Percentiles rank a stretch among this genome's conserved stretches.
Evolutionary conservation across 345 rosid species (phyloP).

Genomic region (Syzygium oleosum): DNA sequence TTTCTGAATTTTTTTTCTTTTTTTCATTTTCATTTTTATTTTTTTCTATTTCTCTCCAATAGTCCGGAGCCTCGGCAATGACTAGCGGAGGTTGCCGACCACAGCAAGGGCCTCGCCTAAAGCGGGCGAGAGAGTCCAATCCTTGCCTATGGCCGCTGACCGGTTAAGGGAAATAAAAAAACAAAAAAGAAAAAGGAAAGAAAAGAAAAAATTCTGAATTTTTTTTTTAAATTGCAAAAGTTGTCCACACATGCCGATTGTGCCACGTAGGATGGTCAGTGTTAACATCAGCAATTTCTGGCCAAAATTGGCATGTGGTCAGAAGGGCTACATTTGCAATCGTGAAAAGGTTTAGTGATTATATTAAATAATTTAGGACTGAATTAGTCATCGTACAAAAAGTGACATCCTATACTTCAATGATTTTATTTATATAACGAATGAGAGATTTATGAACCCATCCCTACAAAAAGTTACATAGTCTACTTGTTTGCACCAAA

Average conservation of each 20-base stretch:
- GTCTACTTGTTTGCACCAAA: not conserved
- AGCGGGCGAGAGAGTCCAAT: not conserved
- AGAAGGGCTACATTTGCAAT: not conserved
- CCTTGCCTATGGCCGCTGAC: not conserved
- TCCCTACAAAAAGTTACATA: not conserved
- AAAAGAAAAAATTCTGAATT: not conserved
- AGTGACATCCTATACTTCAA: constrained; percentile 6
- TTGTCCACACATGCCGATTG: accelerated
- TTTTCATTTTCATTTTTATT: no score
- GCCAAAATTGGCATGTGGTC: not conserved
- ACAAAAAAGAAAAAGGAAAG: not conserved
- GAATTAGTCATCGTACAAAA: not conserved
- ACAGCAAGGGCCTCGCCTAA: not conserved
- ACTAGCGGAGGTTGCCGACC: not conserved
- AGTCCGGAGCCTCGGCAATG: not conserved
- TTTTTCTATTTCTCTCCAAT: not conserved
- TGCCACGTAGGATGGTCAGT: accelerated
- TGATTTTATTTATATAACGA: not conserved
- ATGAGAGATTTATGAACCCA: not conserved
- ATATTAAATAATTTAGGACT: not conserved
- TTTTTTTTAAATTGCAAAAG: not conserved
- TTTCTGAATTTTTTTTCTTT: not conserved
- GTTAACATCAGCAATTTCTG: accelerated
- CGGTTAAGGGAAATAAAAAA: not conserved
- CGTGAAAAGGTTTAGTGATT: not conserved